These are phyloP conservation scores for Ophiostoma angusticollis DNA, from an alignment of 2,329 filamentous ascomycete species.

Conservation along the genomic window DNA sequence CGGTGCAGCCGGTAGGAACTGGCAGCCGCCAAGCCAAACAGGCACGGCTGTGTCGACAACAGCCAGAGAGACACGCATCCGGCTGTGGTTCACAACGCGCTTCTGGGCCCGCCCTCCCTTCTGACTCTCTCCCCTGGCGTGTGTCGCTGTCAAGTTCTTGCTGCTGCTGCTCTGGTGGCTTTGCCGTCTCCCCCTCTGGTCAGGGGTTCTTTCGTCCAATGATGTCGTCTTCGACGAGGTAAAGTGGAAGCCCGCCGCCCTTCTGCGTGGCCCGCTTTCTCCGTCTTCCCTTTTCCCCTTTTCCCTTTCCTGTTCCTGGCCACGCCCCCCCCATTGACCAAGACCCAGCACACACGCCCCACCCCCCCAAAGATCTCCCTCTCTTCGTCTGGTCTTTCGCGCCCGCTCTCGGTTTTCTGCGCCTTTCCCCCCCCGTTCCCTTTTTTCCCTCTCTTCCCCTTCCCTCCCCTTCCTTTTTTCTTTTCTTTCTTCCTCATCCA, in stretches of 20 bases:
- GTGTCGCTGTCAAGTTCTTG: too few species aligned
- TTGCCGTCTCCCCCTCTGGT: too few species aligned
- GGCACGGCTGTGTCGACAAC: not conserved
- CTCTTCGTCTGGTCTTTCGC: conserved; percentile 7
- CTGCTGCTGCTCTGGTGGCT: too few species aligned
- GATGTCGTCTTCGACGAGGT: not conserved
- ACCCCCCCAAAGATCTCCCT: conserved; percentile 10
- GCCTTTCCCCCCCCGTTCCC: conserved; percentile 5
- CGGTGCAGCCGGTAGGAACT: not conserved
- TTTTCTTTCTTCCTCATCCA: conserved; percentile 9
- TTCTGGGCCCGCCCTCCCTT: too few species aligned
- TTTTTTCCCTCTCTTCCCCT: conserved; percentile 14
- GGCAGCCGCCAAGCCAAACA: too few species aligned
- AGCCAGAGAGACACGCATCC: not conserved
- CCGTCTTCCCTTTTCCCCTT: conserved; percentile 10
- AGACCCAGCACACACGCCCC: conserved; percentile 6
- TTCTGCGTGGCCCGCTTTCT: conserved; percentile 12
- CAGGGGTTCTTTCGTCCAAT: too few species aligned
- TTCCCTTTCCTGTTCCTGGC: conserved; percentile 8
- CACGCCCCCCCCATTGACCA: conserved; percentile 9
- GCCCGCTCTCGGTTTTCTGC: not conserved
- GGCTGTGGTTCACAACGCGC: too few species aligned
- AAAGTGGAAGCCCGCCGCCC: conserved; percentile 8
- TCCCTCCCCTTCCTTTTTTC: conserved; percentile 22
- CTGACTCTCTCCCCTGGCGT: not conserved